phyloP scores from a whole-genome alignment of 257 asterid genomes.

The Solanum chaucha region DNA sequence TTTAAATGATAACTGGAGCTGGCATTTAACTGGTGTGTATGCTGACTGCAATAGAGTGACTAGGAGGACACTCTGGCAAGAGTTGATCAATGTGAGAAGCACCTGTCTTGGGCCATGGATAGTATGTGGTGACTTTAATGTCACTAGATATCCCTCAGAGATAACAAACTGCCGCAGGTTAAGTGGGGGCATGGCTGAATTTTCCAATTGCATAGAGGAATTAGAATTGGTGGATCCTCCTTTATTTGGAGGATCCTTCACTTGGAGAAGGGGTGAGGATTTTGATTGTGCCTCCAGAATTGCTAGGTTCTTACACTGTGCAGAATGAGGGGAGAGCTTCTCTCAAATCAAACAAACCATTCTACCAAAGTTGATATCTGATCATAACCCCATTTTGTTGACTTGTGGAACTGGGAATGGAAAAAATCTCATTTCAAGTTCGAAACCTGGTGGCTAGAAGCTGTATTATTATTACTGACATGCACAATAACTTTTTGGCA shows the following conservation, averaged over 20 bases:
- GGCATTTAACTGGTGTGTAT: neutral
- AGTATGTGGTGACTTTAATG: neutral
- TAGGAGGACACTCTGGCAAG: neutral
- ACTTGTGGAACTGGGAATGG: neutral
- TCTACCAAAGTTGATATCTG: neutral
- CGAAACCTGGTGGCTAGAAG: neutral
- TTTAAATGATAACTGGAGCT: neutral
- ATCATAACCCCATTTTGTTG: neutral
- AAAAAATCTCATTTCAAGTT: neutral
- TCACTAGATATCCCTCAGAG: neutral
- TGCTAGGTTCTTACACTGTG: neutral
- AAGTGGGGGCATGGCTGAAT: neutral
- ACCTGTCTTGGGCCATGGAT: neutral
- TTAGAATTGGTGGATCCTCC: neutral
- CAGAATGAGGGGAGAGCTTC: neutral
- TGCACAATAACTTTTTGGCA: neutral
- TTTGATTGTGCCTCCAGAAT: neutral
- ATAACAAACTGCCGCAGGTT: neutral
- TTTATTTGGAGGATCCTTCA: neutral
- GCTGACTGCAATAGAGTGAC: neutral
- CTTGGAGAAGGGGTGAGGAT: neutral
- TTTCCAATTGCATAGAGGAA: neutral
- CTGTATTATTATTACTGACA: neutral
- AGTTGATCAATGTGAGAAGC: neutral
- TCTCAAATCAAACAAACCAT: neutral